A percentile compares a stretch with the other conserved stretches of the same genome.
Conservation (phyloP, 768 basidiomycete genomes). For the Macrolepiota dolichaula region DNA sequence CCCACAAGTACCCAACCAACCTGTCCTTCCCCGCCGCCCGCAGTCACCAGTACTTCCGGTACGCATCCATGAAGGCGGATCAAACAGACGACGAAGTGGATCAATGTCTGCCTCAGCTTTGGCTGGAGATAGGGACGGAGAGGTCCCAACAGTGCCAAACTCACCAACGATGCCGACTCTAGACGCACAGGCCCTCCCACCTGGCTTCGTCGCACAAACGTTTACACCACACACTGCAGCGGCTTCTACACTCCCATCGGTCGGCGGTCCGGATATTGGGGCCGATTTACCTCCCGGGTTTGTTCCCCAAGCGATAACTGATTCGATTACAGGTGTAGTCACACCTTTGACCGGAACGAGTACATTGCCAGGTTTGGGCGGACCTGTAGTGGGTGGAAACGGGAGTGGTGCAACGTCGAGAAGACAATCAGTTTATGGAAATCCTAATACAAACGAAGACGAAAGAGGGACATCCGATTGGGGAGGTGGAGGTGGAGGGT, state of each 20-base stretch:
- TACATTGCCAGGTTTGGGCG: neutral
- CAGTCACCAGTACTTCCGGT: neutral
- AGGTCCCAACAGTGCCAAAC: neutral
- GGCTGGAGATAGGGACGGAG: neutral
- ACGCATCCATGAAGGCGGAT: neutral
- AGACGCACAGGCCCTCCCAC: neutral
- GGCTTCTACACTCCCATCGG: neutral
- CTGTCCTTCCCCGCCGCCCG: neutral
- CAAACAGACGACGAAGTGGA: neutral
- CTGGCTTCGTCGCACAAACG: neutral
- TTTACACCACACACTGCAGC: constrained; percentile 1
- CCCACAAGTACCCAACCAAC: neutral
- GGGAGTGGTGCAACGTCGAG: neutral
- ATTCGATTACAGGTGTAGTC: constrained; percentile 3
- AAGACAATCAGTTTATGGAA: constrained; percentile 5
- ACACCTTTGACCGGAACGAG: neutral
- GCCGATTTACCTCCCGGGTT: neutral
- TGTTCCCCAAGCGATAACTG: constrained; percentile 3
- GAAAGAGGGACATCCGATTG: neutral
- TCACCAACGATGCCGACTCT: neutral
- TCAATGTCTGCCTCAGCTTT: neutral
- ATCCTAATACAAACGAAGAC: neutral
- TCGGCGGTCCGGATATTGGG: neutral
- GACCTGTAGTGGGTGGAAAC: neutral
- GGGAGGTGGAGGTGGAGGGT: neutral